Percentiles rank a stretch among this genome's conserved stretches.
Evolutionary conservation across 352 stramenopile genomes (phyloP).

Genomic region (Aphanomyces stellatus): DNA sequence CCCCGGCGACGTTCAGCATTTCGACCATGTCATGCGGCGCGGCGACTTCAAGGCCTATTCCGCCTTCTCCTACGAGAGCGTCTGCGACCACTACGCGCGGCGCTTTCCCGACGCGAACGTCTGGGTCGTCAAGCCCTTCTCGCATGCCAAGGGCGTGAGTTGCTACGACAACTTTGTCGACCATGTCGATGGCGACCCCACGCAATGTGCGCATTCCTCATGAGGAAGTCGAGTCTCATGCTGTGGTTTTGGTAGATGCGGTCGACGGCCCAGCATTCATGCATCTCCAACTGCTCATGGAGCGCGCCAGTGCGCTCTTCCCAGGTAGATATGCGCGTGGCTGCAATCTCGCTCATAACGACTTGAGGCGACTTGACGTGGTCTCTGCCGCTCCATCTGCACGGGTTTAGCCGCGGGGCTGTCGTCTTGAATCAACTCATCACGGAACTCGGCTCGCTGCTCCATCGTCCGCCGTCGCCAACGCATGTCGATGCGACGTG

Average conservation of each 20-base stretch:
- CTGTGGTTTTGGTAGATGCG: slow-evolving; percentile 23
- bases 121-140: slow-evolving; percentile 43
- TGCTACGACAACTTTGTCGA: slow-evolving; percentile 58
- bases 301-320: slow-evolving; percentile 19
- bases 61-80: slow-evolving; percentile 47
- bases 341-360: background rate
- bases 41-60: slow-evolving; percentile 36
- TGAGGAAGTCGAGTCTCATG: background rate
- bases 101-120: slow-evolving; percentile 48
- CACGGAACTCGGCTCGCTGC: slow-evolving; percentile 43
- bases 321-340: background rate
- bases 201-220: slow-evolving; percentile 28
- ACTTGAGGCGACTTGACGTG: background rate
- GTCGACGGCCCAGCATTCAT: slow-evolving; percentile 28
- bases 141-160: slow-evolving; percentile 36
- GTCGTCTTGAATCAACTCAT: slow-evolving; percentile 63
- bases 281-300: slow-evolving; percentile 35
- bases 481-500: background rate
- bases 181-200: slow-evolving; percentile 46
- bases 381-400: slow-evolving; percentile 42
- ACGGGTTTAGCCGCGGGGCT: slow-evolving; percentile 63
- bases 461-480: background rate
- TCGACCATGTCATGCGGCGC: slow-evolving; percentile 35
- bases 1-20: slow-evolving; percentile 57
- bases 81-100: slow-evolving; percentile 32